Base-by-base conservation (phyloP, 2,329 filamentous ascomycete genomes). In the Escovopsis sp. region DNA sequence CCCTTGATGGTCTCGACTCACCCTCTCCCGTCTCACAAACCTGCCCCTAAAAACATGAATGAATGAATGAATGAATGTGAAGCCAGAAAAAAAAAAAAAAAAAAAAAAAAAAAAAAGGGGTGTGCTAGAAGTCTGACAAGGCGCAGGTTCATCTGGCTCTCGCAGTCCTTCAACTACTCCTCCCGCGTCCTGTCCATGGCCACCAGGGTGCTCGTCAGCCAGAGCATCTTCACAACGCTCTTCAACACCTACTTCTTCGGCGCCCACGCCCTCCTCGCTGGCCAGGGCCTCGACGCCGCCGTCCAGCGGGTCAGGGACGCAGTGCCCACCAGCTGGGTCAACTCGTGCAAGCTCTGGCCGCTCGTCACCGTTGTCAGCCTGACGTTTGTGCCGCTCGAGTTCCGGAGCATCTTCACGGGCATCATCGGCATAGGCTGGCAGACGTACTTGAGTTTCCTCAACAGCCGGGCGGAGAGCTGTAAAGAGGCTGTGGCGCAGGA, bases 381-480 rank as follows among this genome's bases (percentile, higher is more conserved):
- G 55, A 77, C 82, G n/a, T 91, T 85, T 54, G 67, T 95, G 4
- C 76, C 80, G 26, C 68, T 86, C 39, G 78, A 89, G 55, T 89
- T 85, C 60, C 70, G 88, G 40, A 84, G 78, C 52, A 72, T 94
- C 12, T 91, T 94, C 51, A 77, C 82, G 0, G 85, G 84, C 1
- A 64, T 82, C 6, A 73, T 94, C 49, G 85, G 85, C 1, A 81
- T 94, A 41, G 84, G 83, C 0, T 95, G 88, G 88, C 88, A 94
- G 71, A 87, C 85, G 1, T 95, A 94, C 67, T 56, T 95, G 52
- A 85, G 80, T 51, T 83, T 78, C 60, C 61, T 94, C 54, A 94
- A 94, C 54, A 72, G 81, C 53, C 67, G 68, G 47, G 85, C 84
- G 2, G 85, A 86, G 58, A 57, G 47, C 36, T 6, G 10, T 6